Percentiles rank a stretch among this genome's conserved stretches.
These are phyloP conservation scores for Leptodontidium sp. DNA, from an alignment of 2,329 filamentous ascomycete genomes.

Conservation along the genomic window DNA sequence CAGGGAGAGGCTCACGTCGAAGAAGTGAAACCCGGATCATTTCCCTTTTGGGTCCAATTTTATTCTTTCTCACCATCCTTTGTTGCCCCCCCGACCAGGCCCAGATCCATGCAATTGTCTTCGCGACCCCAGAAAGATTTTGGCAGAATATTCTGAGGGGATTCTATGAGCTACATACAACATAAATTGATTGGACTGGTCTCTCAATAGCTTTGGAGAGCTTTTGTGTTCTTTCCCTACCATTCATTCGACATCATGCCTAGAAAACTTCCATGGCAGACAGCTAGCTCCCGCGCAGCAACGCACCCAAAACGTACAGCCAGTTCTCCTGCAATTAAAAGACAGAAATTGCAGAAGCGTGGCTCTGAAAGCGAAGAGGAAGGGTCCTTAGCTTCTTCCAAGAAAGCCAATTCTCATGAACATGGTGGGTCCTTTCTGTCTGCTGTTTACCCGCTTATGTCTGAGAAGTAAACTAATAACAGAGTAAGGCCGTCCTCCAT, in stretches of 20 bases:
- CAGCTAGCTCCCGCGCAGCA: constrained; percentile 24
- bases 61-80: too few species aligned
- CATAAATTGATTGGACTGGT: not conserved
- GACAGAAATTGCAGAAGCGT: constrained; percentile 24
- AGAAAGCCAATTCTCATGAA: not conserved
- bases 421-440: not conserved
- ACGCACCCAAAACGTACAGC: constrained; percentile 20
- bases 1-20: too few species aligned
- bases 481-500: constrained; percentile 49
- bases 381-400: not conserved
- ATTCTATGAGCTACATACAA: not conserved
- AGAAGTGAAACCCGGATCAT: too few species aligned
- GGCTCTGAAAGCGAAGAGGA: constrained; percentile 21
- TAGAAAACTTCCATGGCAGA: constrained; percentile 42
- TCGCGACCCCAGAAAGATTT: not conserved
- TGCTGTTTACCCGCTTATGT: not conserved
- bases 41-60: not conserved
- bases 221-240: not conserved
- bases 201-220: not conserved
- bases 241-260: constrained; percentile 34
- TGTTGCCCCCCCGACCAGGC: not conserved
- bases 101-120: not conserved
- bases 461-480: constrained; percentile 1
- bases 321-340: constrained; percentile 28
- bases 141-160: not conserved